Base-by-base conservation (phyloP, 805 yeast genomes). In the Lipomyces starkeyi region DNA sequence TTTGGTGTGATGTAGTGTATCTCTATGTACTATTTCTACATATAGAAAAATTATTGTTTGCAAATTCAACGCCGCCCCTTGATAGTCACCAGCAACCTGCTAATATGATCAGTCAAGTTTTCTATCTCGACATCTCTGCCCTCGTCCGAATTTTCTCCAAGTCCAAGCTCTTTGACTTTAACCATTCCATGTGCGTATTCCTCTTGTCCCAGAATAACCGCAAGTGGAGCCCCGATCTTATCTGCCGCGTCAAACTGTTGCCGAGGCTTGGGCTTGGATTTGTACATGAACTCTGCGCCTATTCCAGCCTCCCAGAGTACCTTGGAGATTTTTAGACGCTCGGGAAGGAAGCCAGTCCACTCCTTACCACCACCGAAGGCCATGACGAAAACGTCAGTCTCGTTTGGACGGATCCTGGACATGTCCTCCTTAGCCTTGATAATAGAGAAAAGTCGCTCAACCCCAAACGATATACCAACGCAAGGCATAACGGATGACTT, bases 231-330 rank as follows among this genome's bases (percentile, higher is more conserved):
- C 29, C 97, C 98, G 1, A 92, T 83, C 80, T 91, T 93, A 75
- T 95, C 99, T 56, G 99, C 98, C 61, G 97, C 97, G 75, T 94
- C 98, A 72, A 95, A 95, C 81, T 95, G 99, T 80, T 94, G 95
- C 79, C 97, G 89, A 67, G 93, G 90, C 79, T 95, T 95, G 65
- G 96, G 97, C 83, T 95, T 95, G 65, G 91, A 86, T 80, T 95
- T 95, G 83, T 91, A 95, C 70, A 94, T 84, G 79, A 88, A 96
- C 81, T 95, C 99, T 59, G 97, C 84, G 78, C 91, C 96, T 72
- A 95, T 88, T 47, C 95, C 97, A 8, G 89, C 90, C 54, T 83
- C 83, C 99, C 99, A 95, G 74, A 95, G 84, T 74, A 83, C 79
- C 76, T 91, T 89, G 63, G 97, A 87, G 59, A 95, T 85, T 37